Conservation (phyloP, 306 rosid species). For the Vigna reflexopilosa region DNA sequence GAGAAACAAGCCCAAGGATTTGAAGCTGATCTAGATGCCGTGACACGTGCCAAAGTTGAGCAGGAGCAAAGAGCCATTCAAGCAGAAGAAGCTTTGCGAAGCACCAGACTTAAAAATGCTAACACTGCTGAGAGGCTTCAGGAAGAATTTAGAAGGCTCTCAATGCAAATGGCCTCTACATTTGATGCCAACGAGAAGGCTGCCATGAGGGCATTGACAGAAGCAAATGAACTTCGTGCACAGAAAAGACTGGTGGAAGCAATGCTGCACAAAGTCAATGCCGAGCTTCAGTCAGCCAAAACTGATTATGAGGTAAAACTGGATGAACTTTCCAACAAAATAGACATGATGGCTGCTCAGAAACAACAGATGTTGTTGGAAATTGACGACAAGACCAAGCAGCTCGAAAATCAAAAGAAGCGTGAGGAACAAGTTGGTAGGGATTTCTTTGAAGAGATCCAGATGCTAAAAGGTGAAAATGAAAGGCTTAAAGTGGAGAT, state of each 20-base stretch:
- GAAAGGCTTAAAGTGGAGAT: constrained; percentile 69
- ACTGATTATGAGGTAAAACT: constrained; percentile 60
- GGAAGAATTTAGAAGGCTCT: constrained; percentile 83
- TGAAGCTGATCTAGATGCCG: constrained; percentile 74
- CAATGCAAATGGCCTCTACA: constrained; percentile 81
- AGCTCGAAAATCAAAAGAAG: constrained; percentile 61
- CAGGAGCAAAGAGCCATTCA: constrained; percentile 95
- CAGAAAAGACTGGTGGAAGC: constrained; percentile 71
- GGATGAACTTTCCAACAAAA: constrained; percentile 57
- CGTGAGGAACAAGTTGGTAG: constrained; percentile 54
- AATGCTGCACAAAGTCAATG: constrained; percentile 64
- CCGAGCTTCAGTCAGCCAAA: constrained; percentile 64
- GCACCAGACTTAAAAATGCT: constrained; percentile 74
- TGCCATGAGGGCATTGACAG: constrained; percentile 70
- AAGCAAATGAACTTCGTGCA: constrained; percentile 72
- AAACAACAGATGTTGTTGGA: constrained; percentile 63
- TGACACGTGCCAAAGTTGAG: constrained; percentile 70
- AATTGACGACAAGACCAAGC: constrained; percentile 63
- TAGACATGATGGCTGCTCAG: constrained; percentile 58
- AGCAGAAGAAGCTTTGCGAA: constrained; percentile 84
- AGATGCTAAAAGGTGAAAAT: constrained; percentile 60
- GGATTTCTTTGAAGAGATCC: constrained; percentile 59
- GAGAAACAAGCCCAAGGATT: constrained; percentile 76
- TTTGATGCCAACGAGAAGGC: constrained; percentile 89
- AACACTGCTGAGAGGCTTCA: constrained; percentile 86